Evolutionary conservation across 768 basidiomycete species (phyloP).

Genomic region (Amylocystis lapponica): DNA sequence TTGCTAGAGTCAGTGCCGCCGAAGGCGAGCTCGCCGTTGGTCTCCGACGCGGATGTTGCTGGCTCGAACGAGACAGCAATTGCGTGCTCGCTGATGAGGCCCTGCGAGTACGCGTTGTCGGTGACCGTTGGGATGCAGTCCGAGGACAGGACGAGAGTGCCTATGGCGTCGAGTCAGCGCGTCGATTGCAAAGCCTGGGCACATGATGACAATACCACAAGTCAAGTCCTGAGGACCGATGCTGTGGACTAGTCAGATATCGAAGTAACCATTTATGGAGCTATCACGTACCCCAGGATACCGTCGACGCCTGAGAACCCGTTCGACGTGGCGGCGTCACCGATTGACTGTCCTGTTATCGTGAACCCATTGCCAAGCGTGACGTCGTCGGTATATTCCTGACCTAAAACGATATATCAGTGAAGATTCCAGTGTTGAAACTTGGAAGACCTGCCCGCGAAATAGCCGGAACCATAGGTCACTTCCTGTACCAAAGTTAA

Average conservation of each 20-base stretch:
- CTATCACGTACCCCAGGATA: constrained; percentile 27
- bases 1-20: constrained; percentile 16
- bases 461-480: constrained; percentile 45
- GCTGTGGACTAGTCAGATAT: constrained; percentile 22
- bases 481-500: constrained; percentile 36
- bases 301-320: constrained; percentile 33
- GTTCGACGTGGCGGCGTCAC: constrained; percentile 23
- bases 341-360: constrained; percentile 30
- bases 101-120: constrained; percentile 28
- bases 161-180: background rate
- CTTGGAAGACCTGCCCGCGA: constrained; percentile 28
- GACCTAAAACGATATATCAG: constrained; percentile 9
- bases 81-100: constrained; percentile 20
- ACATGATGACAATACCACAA: constrained; percentile 21
- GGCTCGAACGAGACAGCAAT: constrained; percentile 30
- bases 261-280: constrained; percentile 13
- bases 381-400: constrained; percentile 33
- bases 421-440: constrained; percentile 18
- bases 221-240: constrained; percentile 31
- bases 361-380: constrained; percentile 28
- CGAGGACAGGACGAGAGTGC: constrained; percentile 2
- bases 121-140: constrained; percentile 28
- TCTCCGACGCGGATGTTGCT: constrained; percentile 14
- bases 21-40: constrained; percentile 19
- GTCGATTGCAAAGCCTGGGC: too few species aligned